Base-by-base conservation (phyloP, 176 grass and related monocot species). In the Oryza officinalis region DNA sequence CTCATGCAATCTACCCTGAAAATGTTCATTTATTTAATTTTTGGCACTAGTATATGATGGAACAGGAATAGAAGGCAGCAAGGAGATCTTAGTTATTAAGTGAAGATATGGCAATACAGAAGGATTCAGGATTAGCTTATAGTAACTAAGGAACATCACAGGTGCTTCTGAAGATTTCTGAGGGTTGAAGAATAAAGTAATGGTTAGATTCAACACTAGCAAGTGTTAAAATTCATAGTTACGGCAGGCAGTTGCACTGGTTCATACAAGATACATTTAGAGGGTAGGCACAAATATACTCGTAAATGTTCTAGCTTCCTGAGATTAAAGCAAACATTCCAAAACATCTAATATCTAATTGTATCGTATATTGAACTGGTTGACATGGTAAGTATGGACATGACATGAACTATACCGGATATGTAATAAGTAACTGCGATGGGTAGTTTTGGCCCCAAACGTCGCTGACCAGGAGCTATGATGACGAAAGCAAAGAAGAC, bases 1-100 rank as follows among this genome's bases (percentile, higher is more conserved):
- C 30, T 96, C 89, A 88, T 96, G 85, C 86, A 99, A 85, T 70
- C 91, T 91, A 74, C 85, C 83, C 96, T 99, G 89, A 79, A 92
- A 43, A 90, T 13, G 26, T 83, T 8, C 25, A 35, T 82, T 67
- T 20, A 69, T n/a, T 78, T 41, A 67, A 72, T 10, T 72, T 67
- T 71, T 69, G 37, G 35, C 46, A 46, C 63, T 28, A 86, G 67
- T 40, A 74, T 8, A 78, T 45, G 10, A 65, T 44, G 12, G 12
- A 80, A 70, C 13, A 22, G 65, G 71, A 81, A 20, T 71, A 77
- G 38, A 40, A 63, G 63, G 1, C 6, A 0, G 2, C 41, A 9
- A 11, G 12, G 67, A 66, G 0, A 60, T 43, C 22, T 37, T 75
- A 75, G 26, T 22, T 37, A 28, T 10, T 38, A 15, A 81, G 49